Percentiles rank a stretch among this genome's conserved stretches.
These are phyloP conservation scores for Malassezia yamatoensis DNA, from an alignment of 1,284 basidiomycete genomes.

Conservation along the genomic window DNA sequence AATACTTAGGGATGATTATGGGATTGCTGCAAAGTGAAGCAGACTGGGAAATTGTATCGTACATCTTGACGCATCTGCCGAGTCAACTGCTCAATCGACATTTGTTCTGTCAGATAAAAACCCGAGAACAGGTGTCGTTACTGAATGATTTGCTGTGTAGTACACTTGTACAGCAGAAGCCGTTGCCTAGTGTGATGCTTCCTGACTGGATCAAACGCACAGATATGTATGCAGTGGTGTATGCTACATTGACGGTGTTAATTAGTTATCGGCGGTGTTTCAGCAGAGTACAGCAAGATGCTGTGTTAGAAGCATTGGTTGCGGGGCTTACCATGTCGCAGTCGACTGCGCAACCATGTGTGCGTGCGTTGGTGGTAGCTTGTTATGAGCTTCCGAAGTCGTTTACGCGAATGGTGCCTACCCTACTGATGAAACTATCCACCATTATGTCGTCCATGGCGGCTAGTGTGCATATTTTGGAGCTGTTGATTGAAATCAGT, in stretches of 20 bases:
- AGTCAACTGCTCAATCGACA: constrained; percentile 90
- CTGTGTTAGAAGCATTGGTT: constrained; percentile 73
- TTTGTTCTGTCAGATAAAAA: constrained; percentile 80
- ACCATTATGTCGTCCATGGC: constrained; percentile 89
- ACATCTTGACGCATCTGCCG: constrained; percentile 80
- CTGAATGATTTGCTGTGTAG: constrained; percentile 64
- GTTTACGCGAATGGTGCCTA: constrained; percentile 64
- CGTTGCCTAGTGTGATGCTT: constrained; percentile 57
- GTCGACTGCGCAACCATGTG: constrained; percentile 77
- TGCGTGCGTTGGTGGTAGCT: constrained; percentile 78
- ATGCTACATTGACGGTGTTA: constrained; percentile 76
- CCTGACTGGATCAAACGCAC: constrained; percentile 53
- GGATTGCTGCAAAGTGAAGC: constrained; percentile 64
- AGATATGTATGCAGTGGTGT: constrained; percentile 78
- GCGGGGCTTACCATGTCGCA: constrained; percentile 64
- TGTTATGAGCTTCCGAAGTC: constrained; percentile 80
- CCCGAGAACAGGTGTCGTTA: constrained; percentile 58
- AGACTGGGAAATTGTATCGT: constrained; percentile 90
- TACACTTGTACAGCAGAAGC: constrained; percentile 56
- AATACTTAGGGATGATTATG: constrained; percentile 62
- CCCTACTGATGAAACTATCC: constrained; percentile 76
- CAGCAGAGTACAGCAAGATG: constrained; percentile 56
- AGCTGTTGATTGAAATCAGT: constrained; percentile 78
- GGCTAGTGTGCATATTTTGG: constrained; percentile 90
- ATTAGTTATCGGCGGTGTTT: constrained; percentile 79